Evolutionary conservation across 2,329 filamentous ascomycete species (phyloP).

Genomic region (Stagonosporopsis chrysanthemi): DNA sequence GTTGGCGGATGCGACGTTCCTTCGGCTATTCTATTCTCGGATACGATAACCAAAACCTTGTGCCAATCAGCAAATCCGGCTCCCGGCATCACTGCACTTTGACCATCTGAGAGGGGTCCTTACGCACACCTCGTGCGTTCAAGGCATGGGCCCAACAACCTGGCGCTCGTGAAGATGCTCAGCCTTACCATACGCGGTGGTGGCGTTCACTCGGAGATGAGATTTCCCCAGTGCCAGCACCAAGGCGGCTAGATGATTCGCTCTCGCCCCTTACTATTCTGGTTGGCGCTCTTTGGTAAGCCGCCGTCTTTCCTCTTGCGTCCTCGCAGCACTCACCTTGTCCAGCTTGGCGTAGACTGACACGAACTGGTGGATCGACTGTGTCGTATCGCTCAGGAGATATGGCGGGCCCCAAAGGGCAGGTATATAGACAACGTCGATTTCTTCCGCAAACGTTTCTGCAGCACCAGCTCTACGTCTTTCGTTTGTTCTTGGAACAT

Average conservation of each 20-base stretch:
- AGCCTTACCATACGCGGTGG: slow-evolving; percentile 18
- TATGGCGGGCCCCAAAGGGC: slow-evolving; percentile 1
- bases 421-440: slow-evolving; percentile 14
- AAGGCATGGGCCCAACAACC: slow-evolving; percentile 11
- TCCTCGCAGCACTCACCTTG: slow-evolving; percentile 5
- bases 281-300: slow-evolving; percentile 16
- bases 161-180: slow-evolving; percentile 13
- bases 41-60: slow-evolving; percentile 17
- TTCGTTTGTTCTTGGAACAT: slow-evolving; percentile 19
- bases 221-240: slow-evolving; percentile 13
- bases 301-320: slow-evolving; percentile 16
- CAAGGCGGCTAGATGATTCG: slow-evolving; percentile 19
- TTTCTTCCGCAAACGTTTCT: slow-evolving; percentile 15
- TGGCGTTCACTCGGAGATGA: slow-evolving; percentile 19
- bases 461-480: slow-evolving; percentile 20
- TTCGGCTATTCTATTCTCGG: slow-evolving; percentile 21
- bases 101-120: not conserved
- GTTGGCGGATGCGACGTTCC: slow-evolving; percentile 16
- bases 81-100: slow-evolving; percentile 9
- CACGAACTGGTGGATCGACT: slow-evolving; percentile 21
- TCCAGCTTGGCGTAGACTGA: slow-evolving; percentile 10
- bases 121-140: slow-evolving; percentile 5
- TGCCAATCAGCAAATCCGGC: slow-evolving; percentile 22
- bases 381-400: slow-evolving; percentile 19
- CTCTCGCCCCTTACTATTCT: slow-evolving; percentile 19